phyloP scores from a whole-genome alignment of 225 moss, liverwort and hornwort species.

The Bryum argenteum region DNA sequence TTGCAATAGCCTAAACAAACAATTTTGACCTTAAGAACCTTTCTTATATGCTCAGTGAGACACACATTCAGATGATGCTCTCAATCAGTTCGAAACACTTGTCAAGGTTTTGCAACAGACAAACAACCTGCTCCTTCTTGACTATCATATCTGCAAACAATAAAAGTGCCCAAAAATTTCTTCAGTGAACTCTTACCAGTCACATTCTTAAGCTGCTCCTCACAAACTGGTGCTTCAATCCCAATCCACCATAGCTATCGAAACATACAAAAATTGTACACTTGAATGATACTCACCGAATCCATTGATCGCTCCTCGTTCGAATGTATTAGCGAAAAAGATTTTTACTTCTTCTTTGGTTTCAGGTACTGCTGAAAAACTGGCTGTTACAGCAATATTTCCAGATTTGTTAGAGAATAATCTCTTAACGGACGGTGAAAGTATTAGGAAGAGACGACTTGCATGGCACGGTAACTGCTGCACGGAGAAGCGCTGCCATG shows the following conservation, averaged over 20 bases:
- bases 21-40: conserved; percentile 12
- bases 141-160: conserved; percentile 83
- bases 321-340: conserved; percentile 87
- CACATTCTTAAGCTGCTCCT: too few species aligned
- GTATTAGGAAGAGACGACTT: too few species aligned
- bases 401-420: conserved; percentile 11
- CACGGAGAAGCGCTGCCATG: too few species aligned
- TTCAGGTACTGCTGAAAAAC: conserved; percentile 87
- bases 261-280: conserved; percentile 11
- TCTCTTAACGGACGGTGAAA: too few species aligned
- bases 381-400: conserved; percentile 46
- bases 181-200: background rate
- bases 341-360: conserved; percentile 89
- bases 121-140: too few species aligned
- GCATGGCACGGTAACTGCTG: too few species aligned
- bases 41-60: too few species aligned
- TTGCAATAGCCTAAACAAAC: conserved; percentile 62
- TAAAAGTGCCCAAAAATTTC: background rate
- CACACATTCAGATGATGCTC: too few species aligned
- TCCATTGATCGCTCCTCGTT: conserved; percentile 93
- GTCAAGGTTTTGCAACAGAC: too few species aligned
- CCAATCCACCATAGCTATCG: background rate
- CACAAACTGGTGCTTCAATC: background rate
- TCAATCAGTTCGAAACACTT: too few species aligned
- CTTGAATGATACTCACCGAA: conserved; percentile 62